Evolutionary conservation across 805 yeast species (phyloP), one percentile per base, ranked within the genome.

Genomic region (Candida nanaspora): DNA sequence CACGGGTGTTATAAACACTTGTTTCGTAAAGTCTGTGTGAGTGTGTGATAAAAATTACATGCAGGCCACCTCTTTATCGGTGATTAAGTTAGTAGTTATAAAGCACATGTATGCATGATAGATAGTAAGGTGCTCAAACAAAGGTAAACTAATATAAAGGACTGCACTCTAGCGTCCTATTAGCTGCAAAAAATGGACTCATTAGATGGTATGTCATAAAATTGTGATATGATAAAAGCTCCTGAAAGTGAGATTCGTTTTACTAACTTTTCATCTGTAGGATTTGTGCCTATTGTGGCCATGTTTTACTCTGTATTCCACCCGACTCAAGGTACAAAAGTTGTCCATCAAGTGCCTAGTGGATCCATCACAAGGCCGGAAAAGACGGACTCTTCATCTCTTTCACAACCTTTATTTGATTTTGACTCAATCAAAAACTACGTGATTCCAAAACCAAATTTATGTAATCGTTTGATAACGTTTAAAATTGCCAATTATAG

Each of bases 321-420:
- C 53, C 97, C 97, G 0, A 85, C 93, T 0, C 95, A 88, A 53
- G 98, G 98, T 1, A 82, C 98, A 0, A 87, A 88, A 61, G 89
- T 91, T 6, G 74, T 85, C 5, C 85, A 84, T 52, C 96, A 93
- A 57, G 94, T 87, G 0, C 98, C 98, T 2, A 77, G 80, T 31
- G 86, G 87, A 6, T 69, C 84, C 4, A 75, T 80, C 21, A 69
- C 68, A 6, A 69, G 69, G 6, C 62, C 57, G 29, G 52, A 39
- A 38, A 57, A 41, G 49, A 36, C 46, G 20, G 57, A 64, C 21
- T 59, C 74, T 9, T 56, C 67, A 4, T 44, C 66, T 37, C 46
- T 50, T 41, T 63, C 55, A 29, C 70, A 70, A 26, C 61, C 62
- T 6, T 61, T 80, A 42, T 81, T 86, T 53, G 81, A 84, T 50